phyloP scores from a whole-genome alignment of 2,329 filamentous ascomycete species.

The Geosmithia flava region DNA sequence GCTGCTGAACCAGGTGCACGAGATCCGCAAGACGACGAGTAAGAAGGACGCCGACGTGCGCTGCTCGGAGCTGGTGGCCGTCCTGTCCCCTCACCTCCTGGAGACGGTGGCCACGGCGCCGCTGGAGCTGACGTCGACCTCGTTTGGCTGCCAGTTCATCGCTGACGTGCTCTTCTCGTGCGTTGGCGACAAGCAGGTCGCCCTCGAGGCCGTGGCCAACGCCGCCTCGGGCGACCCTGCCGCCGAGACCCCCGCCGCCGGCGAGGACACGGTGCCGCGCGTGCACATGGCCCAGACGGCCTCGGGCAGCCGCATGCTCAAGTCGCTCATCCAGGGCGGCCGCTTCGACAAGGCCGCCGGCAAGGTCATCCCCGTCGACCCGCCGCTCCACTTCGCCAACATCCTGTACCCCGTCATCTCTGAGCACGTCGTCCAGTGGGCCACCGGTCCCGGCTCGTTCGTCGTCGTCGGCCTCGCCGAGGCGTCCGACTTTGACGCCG shows the following conservation, averaged over 20 bases:
- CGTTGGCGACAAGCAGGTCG: conserved; percentile 62
- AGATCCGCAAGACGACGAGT: conserved; percentile 70
- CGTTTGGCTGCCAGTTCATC: conserved; percentile 80
- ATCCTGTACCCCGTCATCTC: conserved; percentile 74
- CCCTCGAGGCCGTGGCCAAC: conserved; percentile 57
- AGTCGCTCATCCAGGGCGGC: conserved; percentile 81
- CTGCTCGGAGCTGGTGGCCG: conserved; percentile 62
- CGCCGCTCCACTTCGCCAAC: conserved; percentile 68
- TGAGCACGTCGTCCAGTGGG: conserved; percentile 67
- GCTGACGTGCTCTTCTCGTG: conserved; percentile 69
- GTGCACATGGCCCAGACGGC: conserved; percentile 48
- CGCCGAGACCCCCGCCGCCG: conserved; percentile 25
- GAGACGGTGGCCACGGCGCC: conserved; percentile 59
- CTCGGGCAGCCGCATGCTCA: conserved; percentile 71
- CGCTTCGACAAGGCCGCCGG: conserved; percentile 67
- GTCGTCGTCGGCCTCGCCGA: conserved; percentile 75
- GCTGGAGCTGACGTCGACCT: conserved; percentile 55
- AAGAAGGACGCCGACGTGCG: conserved; percentile 80
- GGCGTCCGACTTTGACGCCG: conserved; percentile 55
- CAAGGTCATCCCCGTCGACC: conserved; percentile 57
- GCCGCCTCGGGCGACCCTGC: conserved; percentile 45
- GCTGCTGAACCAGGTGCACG: conserved; percentile 64
- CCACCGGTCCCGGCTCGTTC: conserved; percentile 74
- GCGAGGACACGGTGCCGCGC: neutral
- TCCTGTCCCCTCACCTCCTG: conserved; percentile 64